Evolutionary conservation across 495 filamentous ascomycete species (phyloP).

Genomic region (Venustampulla echinocandica): DNA sequence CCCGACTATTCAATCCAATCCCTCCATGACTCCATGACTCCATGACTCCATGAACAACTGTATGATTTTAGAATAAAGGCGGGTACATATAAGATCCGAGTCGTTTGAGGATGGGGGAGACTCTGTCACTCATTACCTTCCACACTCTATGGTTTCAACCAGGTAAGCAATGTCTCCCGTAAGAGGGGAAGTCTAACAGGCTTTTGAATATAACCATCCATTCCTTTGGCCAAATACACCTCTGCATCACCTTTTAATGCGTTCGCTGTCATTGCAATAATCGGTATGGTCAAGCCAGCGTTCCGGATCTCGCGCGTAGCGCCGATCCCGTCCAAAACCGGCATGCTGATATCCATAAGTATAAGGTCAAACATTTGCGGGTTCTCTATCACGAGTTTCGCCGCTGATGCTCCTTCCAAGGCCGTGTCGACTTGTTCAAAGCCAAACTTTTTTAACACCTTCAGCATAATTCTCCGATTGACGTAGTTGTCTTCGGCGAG

Average conservation of each 20-base stretch:
- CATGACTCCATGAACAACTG: too few species aligned
- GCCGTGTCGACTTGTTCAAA: constrained; percentile 46
- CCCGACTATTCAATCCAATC: too few species aligned
- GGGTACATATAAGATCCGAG: not conserved
- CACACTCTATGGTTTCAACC: too few species aligned
- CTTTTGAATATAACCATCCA: constrained; percentile 56
- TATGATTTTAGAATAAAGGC: too few species aligned
- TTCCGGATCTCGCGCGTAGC: constrained; percentile 32
- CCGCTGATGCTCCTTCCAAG: constrained; percentile 49
- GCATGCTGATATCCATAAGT: constrained; percentile 47
- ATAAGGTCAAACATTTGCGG: constrained; percentile 45
- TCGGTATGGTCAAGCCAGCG: constrained; percentile 39
- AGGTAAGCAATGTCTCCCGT: constrained; percentile 35
- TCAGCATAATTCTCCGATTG: constrained; percentile 56
- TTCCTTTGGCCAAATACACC: constrained; percentile 48
- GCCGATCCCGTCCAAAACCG: constrained; percentile 36
- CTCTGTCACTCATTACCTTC: too few species aligned
- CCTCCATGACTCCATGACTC: too few species aligned
- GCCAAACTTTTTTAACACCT: constrained; percentile 41
- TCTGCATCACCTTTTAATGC: constrained; percentile 53
- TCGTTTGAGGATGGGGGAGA: not conserved
- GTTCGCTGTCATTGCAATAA: constrained; percentile 57
- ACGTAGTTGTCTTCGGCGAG: constrained; percentile 53
- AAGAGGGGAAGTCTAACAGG: constrained; percentile 42
- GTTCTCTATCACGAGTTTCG: constrained; percentile 40